Evolutionary conservation across 805 yeast species (phyloP).

Genomic region (Pichia pseudocactophila): DNA sequence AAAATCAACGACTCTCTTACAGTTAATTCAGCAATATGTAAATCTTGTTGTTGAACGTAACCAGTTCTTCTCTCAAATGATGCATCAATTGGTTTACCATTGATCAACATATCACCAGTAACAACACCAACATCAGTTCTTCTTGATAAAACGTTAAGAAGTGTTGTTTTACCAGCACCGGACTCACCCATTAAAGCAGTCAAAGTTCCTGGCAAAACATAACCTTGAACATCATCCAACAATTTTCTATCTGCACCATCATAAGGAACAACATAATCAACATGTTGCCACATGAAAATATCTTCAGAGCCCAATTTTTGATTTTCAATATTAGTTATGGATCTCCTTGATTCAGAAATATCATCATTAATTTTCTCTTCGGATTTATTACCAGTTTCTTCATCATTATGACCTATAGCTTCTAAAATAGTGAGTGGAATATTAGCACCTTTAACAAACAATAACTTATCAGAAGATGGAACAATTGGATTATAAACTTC

Average conservation of each 20-base stretch:
- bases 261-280: background rate
- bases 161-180: background rate
- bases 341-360: background rate
- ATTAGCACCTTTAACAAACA: conserved; percentile 21
- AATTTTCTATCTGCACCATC: background rate
- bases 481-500: conserved; percentile 25
- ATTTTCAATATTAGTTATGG: background rate
- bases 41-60: background rate
- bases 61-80: background rate
- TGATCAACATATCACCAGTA: background rate
- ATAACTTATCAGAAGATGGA: conserved; percentile 27
- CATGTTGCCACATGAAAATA: background rate
- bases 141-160: background rate
- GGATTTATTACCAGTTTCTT: background rate
- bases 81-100: background rate
- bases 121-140: background rate
- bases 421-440: conserved; percentile 22
- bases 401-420: conserved; percentile 17
- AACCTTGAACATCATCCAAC: background rate
- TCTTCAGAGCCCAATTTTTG: background rate
- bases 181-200: background rate
- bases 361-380: background rate
- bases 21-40: background rate
- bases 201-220: background rate
- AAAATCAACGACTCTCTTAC: background rate